Conservation (phyloP, 768 basidiomycete genomes). For the Sporobolomyces pararoseus region DNA sequence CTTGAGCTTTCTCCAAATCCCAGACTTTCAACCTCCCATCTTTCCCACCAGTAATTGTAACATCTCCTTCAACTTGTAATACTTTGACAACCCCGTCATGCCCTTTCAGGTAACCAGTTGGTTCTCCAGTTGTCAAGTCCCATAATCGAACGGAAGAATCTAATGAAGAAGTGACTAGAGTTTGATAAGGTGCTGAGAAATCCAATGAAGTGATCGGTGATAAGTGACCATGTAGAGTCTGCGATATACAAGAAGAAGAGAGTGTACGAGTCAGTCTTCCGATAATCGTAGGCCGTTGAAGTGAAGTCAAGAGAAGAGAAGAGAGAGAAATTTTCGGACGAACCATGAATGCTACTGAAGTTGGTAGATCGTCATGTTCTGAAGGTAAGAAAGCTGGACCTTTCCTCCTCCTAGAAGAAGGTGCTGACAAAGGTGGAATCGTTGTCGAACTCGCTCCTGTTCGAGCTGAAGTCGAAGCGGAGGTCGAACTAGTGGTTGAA, state of each 20-base stretch:
- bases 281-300: too few species aligned
- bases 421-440: not conserved
- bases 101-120: slow-evolving; percentile 78
- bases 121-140: slow-evolving; percentile 86
- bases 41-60: slow-evolving; percentile 71
- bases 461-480: not conserved
- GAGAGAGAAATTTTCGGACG: too few species aligned
- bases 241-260: not conserved
- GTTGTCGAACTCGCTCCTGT: not conserved
- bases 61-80: slow-evolving; percentile 82
- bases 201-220: slow-evolving; percentile 83
- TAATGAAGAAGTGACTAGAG: slow-evolving; percentile 73
- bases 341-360: slow-evolving; percentile 89
- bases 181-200: slow-evolving; percentile 94
- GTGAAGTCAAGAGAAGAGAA: too few species aligned
- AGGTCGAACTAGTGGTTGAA: not conserved
- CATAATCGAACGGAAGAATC: slow-evolving; percentile 85
- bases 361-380: slow-evolving; percentile 91
- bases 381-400: slow-evolving; percentile 95
- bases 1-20: slow-evolving; percentile 65
- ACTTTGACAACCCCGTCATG: slow-evolving; percentile 63
- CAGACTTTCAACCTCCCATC: slow-evolving; percentile 82
- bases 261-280: too few species aligned
- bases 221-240: slow-evolving; percentile 78
- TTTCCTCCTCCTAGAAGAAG: slow-evolving; percentile 46